Conservation (phyloP, 2,329 filamentous ascomycete genomes). For the Sporothrix brasiliensis region DNA sequence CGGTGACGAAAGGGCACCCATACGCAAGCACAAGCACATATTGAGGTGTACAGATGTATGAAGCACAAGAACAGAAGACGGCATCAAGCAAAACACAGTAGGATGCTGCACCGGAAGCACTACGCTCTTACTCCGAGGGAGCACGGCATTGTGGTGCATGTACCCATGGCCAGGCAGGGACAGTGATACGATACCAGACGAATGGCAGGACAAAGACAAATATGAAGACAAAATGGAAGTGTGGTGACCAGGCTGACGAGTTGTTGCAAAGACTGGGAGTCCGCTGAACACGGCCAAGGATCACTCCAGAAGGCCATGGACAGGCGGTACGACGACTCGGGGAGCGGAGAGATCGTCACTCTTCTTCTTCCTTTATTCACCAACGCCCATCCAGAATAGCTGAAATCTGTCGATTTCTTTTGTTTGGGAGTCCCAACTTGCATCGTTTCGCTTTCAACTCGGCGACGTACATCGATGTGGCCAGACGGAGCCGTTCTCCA, state of each 20-base stretch:
- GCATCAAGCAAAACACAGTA: neutral
- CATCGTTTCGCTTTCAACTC: neutral
- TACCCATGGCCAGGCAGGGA: neutral
- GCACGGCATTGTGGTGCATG: slow-evolving; percentile 1
- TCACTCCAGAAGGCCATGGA: neutral
- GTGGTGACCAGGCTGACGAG: neutral
- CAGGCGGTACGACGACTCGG: neutral
- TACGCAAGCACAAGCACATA: no score
- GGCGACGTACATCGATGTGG: slow-evolving; percentile 1
- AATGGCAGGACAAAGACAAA: neutral
- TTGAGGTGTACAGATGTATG: no score
- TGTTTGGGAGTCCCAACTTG: neutral
- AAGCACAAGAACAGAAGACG: neutral
- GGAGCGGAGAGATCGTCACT: neutral
- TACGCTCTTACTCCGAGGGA: neutral
- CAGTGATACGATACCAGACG: neutral
- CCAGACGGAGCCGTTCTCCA: neutral
- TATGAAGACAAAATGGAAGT: neutral
- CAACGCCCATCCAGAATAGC: neutral
- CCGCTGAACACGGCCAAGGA: no score
- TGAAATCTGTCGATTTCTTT: neutral
- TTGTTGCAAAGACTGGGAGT: neutral
- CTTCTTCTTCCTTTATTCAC: neutral
- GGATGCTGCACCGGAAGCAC: neutral
- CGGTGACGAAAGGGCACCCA: neutral